Evolutionary conservation across 2,329 filamentous ascomycete genomes (phyloP), one percentile per base, ranked within the genome.

Genomic region (Exserohilum rostratum): DNA sequence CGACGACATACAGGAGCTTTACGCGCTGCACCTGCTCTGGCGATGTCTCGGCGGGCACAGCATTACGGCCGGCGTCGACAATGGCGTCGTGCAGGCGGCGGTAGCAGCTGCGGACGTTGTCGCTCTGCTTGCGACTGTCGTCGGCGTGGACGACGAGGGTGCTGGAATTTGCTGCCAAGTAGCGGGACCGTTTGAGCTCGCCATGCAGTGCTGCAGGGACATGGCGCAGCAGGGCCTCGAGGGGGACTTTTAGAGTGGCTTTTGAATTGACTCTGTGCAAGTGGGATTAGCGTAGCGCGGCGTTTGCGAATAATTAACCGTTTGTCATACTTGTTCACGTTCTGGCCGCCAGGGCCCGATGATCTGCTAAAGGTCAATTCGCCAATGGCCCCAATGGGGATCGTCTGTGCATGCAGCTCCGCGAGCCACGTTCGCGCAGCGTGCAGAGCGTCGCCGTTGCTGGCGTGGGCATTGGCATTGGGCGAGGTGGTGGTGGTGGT

Each of bases 341-440:
- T 88, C 71, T 88, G 86, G 10, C 86, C 86, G 46, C 86, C 86
- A 15, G 86, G 86, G 3, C 86, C 86, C 47, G 85, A 86, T 2
- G 85, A 87, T 53, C 85, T 79, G 68, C 84, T 87, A 70, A 86
- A 88, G 44, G 80, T 84, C 60, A 88, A 69, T 57, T 86, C 80
- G 65, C 83, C 81, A 53, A 87, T 78, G 59, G 77, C 77, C 51
- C 78, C 79, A 10, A 68, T 50, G 22, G 85, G 83, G 51, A 87
- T 82, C 12, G 82, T 80, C 12, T 82, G 78, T 50, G 79, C 70
- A 69, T 82, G 76, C 60, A 87, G 79, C 39, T 75, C 74, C 38
- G 77, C 75, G 43, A 87, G 80, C 85, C 85, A 88, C 65, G 77
- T 71, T 50, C 85, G 79, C 12, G 85, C 84, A 33, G 76, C 72